These are phyloP conservation scores for Candida sp. DNA, from an alignment of 1,139 yeast species.

Conservation along the genomic window DNA sequence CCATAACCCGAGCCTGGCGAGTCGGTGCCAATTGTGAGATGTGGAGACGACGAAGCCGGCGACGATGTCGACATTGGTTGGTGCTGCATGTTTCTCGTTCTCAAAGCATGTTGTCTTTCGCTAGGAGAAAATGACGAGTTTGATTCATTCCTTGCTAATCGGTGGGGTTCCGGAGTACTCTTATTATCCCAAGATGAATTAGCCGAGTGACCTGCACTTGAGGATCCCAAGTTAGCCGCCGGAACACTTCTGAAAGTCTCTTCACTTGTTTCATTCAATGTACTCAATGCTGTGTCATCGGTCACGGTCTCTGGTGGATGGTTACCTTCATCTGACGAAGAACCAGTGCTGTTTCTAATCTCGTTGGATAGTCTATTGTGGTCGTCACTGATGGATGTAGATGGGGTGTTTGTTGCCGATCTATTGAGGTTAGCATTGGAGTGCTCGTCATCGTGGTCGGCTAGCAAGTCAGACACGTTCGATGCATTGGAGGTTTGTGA, in stretches of 20 bases:
- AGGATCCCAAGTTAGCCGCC: conserved; percentile 6
- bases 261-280: conserved; percentile 13
- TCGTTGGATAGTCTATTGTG: conserved; percentile 5
- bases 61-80: background rate
- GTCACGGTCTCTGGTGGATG: conserved; percentile 4
- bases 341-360: conserved; percentile 9
- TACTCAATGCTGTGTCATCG: conserved; percentile 11
- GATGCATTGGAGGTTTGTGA: conserved; percentile 12
- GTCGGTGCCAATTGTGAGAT: background rate
- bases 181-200: conserved; percentile 5
- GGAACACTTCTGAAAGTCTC: conserved; percentile 10
- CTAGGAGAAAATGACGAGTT: background rate
- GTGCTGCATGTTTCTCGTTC: background rate
- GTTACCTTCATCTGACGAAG: conserved; percentile 7
- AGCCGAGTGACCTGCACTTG: conserved; percentile 8
- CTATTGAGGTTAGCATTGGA: conserved; percentile 7
- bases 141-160: background rate
- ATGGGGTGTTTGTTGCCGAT: conserved; percentile 14
- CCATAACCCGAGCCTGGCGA: conserved; percentile 2
- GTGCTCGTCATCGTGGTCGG: conserved; percentile 3
- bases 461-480: conserved; percentile 6
- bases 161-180: background rate
- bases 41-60: background rate
- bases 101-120: background rate
- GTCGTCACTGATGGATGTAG: conserved; percentile 15